phyloP scores from a whole-genome alignment of 2,329 filamentous ascomycete species.

The Colletotrichum nymphaeae region DNA sequence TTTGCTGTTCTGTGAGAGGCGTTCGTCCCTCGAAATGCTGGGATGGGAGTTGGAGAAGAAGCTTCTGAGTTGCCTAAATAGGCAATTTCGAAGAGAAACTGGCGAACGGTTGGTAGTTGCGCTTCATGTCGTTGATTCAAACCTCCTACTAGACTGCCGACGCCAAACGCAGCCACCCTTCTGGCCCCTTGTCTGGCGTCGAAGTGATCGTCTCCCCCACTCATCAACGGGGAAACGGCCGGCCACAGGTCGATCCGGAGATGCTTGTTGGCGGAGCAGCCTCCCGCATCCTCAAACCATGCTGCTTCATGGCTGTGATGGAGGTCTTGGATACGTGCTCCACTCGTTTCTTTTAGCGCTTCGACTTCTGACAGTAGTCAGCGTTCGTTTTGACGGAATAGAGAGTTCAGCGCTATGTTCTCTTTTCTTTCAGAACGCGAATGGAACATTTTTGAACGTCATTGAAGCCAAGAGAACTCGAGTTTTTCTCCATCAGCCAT shows the following conservation, averaged over 20 bases:
- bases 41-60: not conserved
- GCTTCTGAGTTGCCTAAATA: slow-evolving; percentile 3
- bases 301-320: not conserved
- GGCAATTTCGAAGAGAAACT: slow-evolving; percentile 19
- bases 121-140: slow-evolving; percentile 17
- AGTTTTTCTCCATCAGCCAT: not conserved
- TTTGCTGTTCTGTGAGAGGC: not conserved
- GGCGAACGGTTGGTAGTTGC: slow-evolving; percentile 34
- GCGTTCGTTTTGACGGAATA: not conserved
- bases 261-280: slow-evolving; percentile 16
- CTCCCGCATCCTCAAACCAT: slow-evolving; percentile 16
- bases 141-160: not conserved
- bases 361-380: not conserved
- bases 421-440: not conserved
- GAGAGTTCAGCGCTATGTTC: not conserved
- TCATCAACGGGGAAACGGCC: not conserved
- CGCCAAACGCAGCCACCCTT: slow-evolving; percentile 17
- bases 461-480: not conserved
- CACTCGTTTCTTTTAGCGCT: not conserved
- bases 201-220: slow-evolving; percentile 12
- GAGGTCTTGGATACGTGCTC: not conserved
- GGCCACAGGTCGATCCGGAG: not conserved
- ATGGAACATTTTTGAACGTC: not conserved
- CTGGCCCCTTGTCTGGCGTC: slow-evolving; percentile 5
- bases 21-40: slow-evolving; percentile 2